Conservation (phyloP, 2,329 filamentous ascomycete genomes). For the Diaporthe capsici region DNA sequence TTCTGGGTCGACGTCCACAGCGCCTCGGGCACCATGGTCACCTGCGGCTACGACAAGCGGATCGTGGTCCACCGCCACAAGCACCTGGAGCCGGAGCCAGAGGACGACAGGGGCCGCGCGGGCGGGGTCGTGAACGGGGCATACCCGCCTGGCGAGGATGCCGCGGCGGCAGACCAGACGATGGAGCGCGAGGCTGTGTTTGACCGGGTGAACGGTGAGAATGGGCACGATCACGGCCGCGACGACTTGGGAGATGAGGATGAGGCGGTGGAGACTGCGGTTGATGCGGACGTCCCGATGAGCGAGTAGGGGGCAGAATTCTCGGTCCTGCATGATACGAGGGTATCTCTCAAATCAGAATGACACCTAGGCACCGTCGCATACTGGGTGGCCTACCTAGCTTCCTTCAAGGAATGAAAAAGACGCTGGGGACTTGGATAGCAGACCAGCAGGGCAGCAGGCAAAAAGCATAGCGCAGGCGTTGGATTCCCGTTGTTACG, state of each 20-base stretch:
- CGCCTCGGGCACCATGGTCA: conserved; percentile 65
- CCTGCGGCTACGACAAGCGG: conserved; percentile 67
- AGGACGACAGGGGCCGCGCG: neutral
- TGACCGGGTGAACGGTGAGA: conserved; percentile 8
- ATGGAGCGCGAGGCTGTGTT: neutral
- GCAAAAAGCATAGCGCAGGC: conserved; percentile 28
- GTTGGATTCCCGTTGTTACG: conserved; percentile 16
- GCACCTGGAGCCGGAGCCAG: conserved; percentile 24
- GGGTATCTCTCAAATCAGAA: neutral
- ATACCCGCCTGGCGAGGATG: neutral
- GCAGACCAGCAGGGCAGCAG: neutral
- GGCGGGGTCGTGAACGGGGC: neutral
- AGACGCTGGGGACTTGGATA: neutral
- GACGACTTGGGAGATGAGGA: neutral
- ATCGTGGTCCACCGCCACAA: conserved; percentile 63
- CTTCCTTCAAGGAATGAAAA: neutral
- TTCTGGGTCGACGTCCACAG: conserved; percentile 76
- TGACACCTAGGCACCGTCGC: neutral
- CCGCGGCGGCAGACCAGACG: neutral
- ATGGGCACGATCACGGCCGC: conserved; percentile 19
- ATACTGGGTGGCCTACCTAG: neutral
- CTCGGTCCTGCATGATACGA: neutral
- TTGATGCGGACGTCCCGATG: conserved; percentile 16
- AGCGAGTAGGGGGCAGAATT: neutral
- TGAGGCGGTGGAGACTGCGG: neutral